Evolutionary conservation across 441 rosid genomes (phyloP).

Genomic region (Arabidopsis lyrata): DNA sequence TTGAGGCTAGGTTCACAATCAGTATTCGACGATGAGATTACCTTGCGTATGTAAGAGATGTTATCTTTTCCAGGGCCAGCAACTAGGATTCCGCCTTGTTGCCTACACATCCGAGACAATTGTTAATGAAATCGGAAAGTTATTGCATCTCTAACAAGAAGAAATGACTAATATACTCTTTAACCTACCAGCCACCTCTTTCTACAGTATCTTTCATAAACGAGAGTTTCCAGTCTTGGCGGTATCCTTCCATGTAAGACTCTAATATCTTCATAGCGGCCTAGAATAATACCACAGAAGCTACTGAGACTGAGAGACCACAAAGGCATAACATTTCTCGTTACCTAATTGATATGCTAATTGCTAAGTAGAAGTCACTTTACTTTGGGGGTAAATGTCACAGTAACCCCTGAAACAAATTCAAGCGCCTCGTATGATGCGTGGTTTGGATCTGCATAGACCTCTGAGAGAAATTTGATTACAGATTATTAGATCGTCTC

Average conservation of each 20-base stretch:
- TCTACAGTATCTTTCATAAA: constrained; percentile 75
- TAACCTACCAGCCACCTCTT: constrained; percentile 91
- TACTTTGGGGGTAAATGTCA: constrained; percentile 90
- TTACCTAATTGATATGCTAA: background rate
- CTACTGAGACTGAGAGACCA: constrained; percentile 28
- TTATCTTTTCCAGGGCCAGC: constrained; percentile 89
- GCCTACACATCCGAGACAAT: constrained; percentile 59
- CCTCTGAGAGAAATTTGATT: constrained; percentile 60
- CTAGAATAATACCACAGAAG: constrained; percentile 45
- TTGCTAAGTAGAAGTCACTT: constrained; percentile 30
- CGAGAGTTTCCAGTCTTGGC: constrained; percentile 98
- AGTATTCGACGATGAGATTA: constrained; percentile 35
- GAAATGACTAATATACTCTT: constrained; percentile 26
- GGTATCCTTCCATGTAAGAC: constrained; percentile 91
- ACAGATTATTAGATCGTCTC: constrained; percentile 25
- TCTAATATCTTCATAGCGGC: constrained; percentile 92
- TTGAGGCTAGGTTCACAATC: background rate
- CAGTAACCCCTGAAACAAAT: constrained; percentile 79
- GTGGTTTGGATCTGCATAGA: constrained; percentile 94
- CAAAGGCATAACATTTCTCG: background rate
- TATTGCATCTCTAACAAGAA: background rate
- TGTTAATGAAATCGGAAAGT: background rate
- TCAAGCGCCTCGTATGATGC: constrained; percentile 77
- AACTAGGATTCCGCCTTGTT: constrained; percentile 93
- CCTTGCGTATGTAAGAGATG: constrained; percentile 87